Conservation (phyloP, 78 protist species). For the Salpingoeca rosetta region DNA sequence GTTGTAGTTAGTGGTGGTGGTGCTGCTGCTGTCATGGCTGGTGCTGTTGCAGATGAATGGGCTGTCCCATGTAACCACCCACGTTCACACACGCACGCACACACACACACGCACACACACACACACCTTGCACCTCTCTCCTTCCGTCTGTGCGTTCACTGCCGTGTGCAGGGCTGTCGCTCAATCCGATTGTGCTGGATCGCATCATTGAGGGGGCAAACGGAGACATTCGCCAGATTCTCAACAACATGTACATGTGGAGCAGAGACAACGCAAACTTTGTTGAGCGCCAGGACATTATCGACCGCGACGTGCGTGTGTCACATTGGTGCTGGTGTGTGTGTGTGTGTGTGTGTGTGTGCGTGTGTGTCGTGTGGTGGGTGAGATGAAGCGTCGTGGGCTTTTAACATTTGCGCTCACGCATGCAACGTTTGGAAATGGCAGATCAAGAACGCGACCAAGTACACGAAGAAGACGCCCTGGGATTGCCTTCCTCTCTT, state of each 20-base stretch:
- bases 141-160: too few relatives aligned
- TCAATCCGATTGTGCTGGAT: neutral
- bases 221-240: slow-evolving; percentile 32
- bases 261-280: neutral
- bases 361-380: slow-evolving; percentile 3
- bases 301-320: too few relatives aligned
- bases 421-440: neutral
- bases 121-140: too few relatives aligned
- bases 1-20: too few relatives aligned
- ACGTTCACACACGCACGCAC: neutral
- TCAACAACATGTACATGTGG: neutral
- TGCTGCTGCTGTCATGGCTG: too few relatives aligned
- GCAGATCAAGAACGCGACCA: neutral
- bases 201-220: neutral
- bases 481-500: too few relatives aligned
- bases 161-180: neutral
- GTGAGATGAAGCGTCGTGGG: neutral
- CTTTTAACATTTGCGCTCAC: slow-evolving; percentile 14
- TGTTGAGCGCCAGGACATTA: neutral
- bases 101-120: slow-evolving; percentile 30
- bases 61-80: too few relatives aligned
- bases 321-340: too few relatives aligned
- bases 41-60: too few relatives aligned
- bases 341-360: neutral
- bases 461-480: neutral